Evolutionary conservation across 116 monocot species (phyloP), one percentile per base, ranked within the genome.

Genomic region (Trichopus zeylanicus): DNA sequence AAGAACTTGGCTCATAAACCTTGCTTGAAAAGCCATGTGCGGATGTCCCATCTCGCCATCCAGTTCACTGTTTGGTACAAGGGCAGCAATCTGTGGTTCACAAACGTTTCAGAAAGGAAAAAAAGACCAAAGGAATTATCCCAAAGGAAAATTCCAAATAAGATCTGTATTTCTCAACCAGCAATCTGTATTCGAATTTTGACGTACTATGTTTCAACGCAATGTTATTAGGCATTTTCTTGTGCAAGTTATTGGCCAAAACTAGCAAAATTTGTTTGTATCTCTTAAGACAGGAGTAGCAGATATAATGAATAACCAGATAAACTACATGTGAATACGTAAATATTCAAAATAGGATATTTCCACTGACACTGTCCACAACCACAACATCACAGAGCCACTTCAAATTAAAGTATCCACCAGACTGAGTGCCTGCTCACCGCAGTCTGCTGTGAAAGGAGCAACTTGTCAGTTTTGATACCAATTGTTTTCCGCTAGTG

Each of bases 11-110:
- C 97, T 97, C 97, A 97, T 97, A 52, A 97, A 39, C 62, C 97
- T 84, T 38, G 91, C 97, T 75, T 91, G 97, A 62, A 97, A 87
- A 26, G 97, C 97, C 64, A 97, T 74, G 49, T 97, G 97, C 25
- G 97, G 79, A 71, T 97, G 91, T 66, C 97, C 97, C 87, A 97
- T 97, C 61, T 97, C 97, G 55, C 91, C 97, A 77, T 97, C 97
- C 55, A 97, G 84, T 68, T 97, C 97, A 63, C 71, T 81, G 71
- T 97, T 97, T 42, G 91, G 97, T 21, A 97, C 97, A 59, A 97
- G 80, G 55, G 97, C 97, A 19, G 97, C 90, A 49, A 97, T 81
- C 88, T 88, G 68, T 35, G 54, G 8, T 9, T 42, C 42, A 42
- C 42, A 18, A 42, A 42, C n/a, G n/a, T n/a, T 15, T 42, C 42